phyloP scores from a whole-genome alignment of 305 asterid genomes.

The Salvia sclarea region DNA sequence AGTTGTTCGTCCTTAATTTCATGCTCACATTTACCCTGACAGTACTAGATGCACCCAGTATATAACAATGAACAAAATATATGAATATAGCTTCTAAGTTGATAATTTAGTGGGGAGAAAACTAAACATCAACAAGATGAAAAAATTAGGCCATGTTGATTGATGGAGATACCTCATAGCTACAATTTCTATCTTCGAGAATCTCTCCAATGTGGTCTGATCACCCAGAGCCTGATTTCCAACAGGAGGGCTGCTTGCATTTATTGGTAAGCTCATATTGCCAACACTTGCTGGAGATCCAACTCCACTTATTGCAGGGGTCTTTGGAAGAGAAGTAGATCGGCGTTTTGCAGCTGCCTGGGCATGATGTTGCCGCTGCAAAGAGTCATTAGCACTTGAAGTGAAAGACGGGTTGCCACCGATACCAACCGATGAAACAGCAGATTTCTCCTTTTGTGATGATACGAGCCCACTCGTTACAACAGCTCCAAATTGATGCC shows the following conservation, averaged over 20 bases:
- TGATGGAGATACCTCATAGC: slow-evolving; percentile 60
- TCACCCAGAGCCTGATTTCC: slow-evolving; percentile 68
- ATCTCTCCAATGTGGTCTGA: slow-evolving; percentile 68
- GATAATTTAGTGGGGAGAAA: slow-evolving; percentile 14
- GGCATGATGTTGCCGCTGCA: slow-evolving; percentile 78
- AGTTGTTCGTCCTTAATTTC: slow-evolving; percentile 2
- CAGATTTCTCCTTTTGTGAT: slow-evolving; percentile 82
- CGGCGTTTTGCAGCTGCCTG: slow-evolving; percentile 77
- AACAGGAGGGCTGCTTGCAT: slow-evolving; percentile 80
- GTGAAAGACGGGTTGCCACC: slow-evolving; percentile 64
- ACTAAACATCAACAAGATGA: not conserved
- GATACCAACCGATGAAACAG: slow-evolving; percentile 60
- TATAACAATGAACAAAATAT: not conserved
- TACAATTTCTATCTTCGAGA: slow-evolving; percentile 78
- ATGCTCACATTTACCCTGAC: slow-evolving; percentile 8
- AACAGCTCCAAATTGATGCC: slow-evolving; percentile 78
- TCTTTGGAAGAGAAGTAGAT: slow-evolving; percentile 77
- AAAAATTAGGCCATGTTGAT: slow-evolving; percentile 15
- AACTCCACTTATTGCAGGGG: slow-evolving; percentile 73
- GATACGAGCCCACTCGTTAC: slow-evolving; percentile 67
- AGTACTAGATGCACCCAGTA: not conserved
- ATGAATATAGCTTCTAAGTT: not conserved
- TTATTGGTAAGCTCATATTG: slow-evolving; percentile 64
- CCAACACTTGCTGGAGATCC: slow-evolving; percentile 96
- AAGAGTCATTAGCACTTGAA: slow-evolving; percentile 69